Conservation (phyloP, 148 eudicot genomes). For the Rhododendron kiyosumense region DNA sequence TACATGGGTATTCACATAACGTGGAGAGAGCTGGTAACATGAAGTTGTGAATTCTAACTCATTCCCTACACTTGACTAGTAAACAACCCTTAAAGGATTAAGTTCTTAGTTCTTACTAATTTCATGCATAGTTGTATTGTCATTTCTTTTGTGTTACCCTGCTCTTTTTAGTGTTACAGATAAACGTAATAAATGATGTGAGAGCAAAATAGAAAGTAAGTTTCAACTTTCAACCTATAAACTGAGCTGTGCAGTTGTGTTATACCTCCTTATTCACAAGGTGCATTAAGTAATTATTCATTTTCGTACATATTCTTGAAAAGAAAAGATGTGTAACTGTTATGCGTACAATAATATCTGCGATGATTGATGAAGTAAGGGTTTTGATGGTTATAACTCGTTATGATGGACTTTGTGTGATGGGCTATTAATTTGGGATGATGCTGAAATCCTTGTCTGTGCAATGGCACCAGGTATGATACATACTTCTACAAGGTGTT, state of each 20-base stretch:
- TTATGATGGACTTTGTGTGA: background rate
- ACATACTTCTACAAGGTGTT: slow-evolving; percentile 84
- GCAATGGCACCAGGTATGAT: slow-evolving; percentile 50
- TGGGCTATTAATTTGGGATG: slow-evolving; percentile 3
- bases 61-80: background rate
- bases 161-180: background rate
- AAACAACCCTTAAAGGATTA: background rate
- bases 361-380: background rate
- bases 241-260: background rate
- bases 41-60: background rate
- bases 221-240: background rate
- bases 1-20: background rate
- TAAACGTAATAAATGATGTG: background rate
- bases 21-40: background rate
- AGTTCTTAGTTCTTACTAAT: background rate
- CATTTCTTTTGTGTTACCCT: background rate
- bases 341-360: background rate
- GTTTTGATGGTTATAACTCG: background rate
- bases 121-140: background rate
- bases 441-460: background rate
- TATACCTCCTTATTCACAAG: too few relatives aligned
- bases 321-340: background rate
- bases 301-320: background rate
- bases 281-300: background rate
- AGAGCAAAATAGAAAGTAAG: background rate